These are phyloP conservation scores for Cucumis melo DNA, from an alignment of 306 rosid species.

Conservation along the genomic window DNA sequence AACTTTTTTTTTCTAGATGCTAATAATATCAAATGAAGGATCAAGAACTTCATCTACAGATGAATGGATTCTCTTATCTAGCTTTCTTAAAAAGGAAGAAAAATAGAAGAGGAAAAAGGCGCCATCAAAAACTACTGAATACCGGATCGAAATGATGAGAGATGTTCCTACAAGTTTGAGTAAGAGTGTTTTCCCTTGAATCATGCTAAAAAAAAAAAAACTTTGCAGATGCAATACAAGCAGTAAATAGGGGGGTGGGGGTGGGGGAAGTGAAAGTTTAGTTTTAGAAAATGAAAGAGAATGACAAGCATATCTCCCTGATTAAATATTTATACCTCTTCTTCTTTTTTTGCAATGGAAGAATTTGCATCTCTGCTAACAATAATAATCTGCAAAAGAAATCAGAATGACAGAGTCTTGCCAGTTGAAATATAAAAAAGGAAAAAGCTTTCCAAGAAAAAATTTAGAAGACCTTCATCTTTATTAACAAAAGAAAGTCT, in stretches of 20 bases:
- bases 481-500: constrained; percentile 68
- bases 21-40: not conserved
- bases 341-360: constrained; percentile 32
- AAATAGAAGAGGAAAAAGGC: not conserved
- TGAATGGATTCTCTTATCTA: not conserved
- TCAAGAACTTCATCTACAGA: not conserved
- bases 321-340: constrained; percentile 32
- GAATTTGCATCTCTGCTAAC: constrained; percentile 57
- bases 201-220: constrained; percentile 51
- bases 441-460: constrained; percentile 38
- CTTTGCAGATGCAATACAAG: constrained; percentile 58
- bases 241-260: too few species aligned
- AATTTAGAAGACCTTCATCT: constrained; percentile 53
- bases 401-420: not conserved
- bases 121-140: not conserved
- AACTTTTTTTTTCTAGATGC: not conserved
- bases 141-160: constrained; percentile 87
- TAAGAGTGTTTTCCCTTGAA: constrained; percentile 65
- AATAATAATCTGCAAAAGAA: constrained; percentile 58
- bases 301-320: not conserved
- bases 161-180: constrained; percentile 81
- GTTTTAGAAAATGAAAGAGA: not conserved
- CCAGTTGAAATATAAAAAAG: not conserved
- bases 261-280: constrained; percentile 25
- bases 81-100: not conserved